Percentiles rank a stretch among this genome's conserved stretches.
phyloP scores from a whole-genome alignment of 2,329 filamentous ascomycete genomes.

The Colletotrichum sublineola region DNA sequence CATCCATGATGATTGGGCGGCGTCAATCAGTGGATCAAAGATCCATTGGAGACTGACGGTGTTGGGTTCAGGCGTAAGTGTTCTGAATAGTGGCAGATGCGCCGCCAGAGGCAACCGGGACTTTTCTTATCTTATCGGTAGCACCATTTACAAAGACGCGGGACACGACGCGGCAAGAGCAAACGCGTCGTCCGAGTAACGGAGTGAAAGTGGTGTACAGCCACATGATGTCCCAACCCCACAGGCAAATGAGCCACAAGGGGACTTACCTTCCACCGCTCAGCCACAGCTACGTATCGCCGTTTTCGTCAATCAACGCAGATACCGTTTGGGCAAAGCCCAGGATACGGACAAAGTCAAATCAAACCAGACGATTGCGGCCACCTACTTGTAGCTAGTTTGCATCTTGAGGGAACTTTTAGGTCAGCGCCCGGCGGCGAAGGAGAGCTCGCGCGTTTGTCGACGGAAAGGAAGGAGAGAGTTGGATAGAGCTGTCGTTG shows the following conservation, averaged over 20 bases:
- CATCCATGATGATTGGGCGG: constrained; percentile 58
- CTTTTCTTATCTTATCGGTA: constrained; percentile 36
- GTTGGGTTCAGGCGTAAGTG: background rate
- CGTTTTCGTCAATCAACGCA: too few species aligned
- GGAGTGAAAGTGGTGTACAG: background rate
- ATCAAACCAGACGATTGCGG: background rate
- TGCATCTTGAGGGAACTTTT: background rate
- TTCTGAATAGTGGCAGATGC: constrained; percentile 32
- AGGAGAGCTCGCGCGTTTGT: constrained; percentile 20
- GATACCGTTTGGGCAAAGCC: too few species aligned
- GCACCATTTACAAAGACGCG: background rate
- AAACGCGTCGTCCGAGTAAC: constrained; percentile 1
- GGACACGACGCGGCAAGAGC: constrained; percentile 7
- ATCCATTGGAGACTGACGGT: background rate
- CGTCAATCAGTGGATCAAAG: constrained; percentile 2
- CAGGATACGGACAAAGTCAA: too few species aligned
- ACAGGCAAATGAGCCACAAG: background rate
- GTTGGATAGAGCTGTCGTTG: constrained; percentile 1
- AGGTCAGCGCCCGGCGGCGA: background rate
- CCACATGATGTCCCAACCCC: background rate
- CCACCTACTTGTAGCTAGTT: background rate
- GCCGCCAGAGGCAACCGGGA: background rate
- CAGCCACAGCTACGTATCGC: too few species aligned
- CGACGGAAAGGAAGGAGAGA: background rate
- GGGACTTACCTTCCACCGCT: too few species aligned